These are phyloP conservation scores for Porphyridium purpureum DNA, from an alignment of 23 red algal genomes.

Conservation along the genomic window DNA sequence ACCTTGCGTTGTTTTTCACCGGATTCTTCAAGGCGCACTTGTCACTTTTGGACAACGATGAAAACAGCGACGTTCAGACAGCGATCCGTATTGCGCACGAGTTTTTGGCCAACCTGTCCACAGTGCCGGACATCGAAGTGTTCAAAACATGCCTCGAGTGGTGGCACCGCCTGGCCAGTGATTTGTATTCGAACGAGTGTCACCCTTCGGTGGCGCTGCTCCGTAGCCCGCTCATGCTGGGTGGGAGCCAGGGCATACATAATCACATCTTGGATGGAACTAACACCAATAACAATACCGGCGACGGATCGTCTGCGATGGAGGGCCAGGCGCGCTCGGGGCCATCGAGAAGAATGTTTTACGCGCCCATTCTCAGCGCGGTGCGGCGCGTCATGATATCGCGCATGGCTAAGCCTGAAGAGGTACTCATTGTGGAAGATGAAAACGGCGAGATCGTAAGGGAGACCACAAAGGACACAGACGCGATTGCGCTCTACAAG, in stretches of 20 bases:
- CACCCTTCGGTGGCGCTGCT: conserved; percentile 2
- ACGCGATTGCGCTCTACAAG: conserved; percentile 90
- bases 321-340: no score
- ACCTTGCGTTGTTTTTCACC: conserved; percentile 89
- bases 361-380: conserved; percentile 35
- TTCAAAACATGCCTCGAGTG: conserved; percentile 97
- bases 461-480: conserved; percentile 92
- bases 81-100: conserved; percentile 49
- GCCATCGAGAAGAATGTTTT: conserved; percentile 45
- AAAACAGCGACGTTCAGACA: conserved; percentile 16
- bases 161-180: conserved; percentile 63
- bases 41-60: conserved; percentile 42
- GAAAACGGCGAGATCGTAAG: conserved; percentile 98
- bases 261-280: neutral
- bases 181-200: conserved; percentile 58
- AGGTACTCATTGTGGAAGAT: conserved; percentile 97
- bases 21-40: conserved; percentile 76
- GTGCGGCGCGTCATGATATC: conserved; percentile 78
- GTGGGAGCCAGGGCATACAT: neutral
- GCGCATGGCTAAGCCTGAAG: conserved; percentile 95
- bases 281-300: neutral
- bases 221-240: conserved; percentile 4
- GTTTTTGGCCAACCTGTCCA: conserved; percentile 75
- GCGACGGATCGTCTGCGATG: neutral
- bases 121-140: conserved; percentile 73